Percentiles rank a stretch among this genome's conserved stretches.
Conservation (phyloP, 495 filamentous ascomycete genomes). For the Hyaloscypha hepaticicola region DNA sequence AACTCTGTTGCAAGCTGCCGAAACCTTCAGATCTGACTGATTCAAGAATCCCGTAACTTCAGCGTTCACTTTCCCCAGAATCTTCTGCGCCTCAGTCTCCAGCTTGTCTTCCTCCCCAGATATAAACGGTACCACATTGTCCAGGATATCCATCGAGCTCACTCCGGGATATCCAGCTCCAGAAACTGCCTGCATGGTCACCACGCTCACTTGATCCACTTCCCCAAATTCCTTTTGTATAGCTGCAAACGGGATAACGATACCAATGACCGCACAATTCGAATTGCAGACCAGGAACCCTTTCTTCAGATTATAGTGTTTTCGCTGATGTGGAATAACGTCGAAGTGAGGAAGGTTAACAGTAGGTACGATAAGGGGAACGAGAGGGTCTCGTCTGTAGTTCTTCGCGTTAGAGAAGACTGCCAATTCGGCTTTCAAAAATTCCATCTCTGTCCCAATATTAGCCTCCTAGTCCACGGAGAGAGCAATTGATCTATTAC, state of each 20-base stretch:
- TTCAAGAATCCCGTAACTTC: conserved; percentile 65
- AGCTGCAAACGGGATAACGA: conserved; percentile 86
- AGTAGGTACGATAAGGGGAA: conserved; percentile 83
- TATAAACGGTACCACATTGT: conserved; percentile 86
- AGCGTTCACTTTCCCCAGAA: conserved; percentile 66
- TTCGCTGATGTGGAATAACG: conserved; percentile 73
- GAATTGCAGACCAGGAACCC: conserved; percentile 88
- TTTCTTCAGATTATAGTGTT: conserved; percentile 62
- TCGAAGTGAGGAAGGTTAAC: conserved; percentile 79
- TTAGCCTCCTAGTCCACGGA: background rate
- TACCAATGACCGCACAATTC: conserved; percentile 86
- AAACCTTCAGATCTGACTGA: conserved; percentile 62
- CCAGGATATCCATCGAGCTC: conserved; percentile 68
- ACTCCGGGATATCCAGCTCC: conserved; percentile 89
- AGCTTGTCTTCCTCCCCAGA: conserved; percentile 89
- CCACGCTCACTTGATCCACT: conserved; percentile 72
- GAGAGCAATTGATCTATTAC: conserved; percentile 39
- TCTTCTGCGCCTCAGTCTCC: conserved; percentile 82
- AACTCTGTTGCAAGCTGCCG: conserved; percentile 80
- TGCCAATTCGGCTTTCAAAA: conserved; percentile 71
- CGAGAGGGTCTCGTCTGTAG: conserved; percentile 76
- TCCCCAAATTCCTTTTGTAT: conserved; percentile 74
- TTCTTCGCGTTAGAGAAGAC: conserved; percentile 93
- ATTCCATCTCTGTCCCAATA: conserved; percentile 62
- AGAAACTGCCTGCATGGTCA: conserved; percentile 78